Percentiles rank a stretch among this genome's conserved stretches.
Conservation (phyloP, 2,329 filamentous ascomycete species). For the Phaeophleospora eucalypticola region DNA sequence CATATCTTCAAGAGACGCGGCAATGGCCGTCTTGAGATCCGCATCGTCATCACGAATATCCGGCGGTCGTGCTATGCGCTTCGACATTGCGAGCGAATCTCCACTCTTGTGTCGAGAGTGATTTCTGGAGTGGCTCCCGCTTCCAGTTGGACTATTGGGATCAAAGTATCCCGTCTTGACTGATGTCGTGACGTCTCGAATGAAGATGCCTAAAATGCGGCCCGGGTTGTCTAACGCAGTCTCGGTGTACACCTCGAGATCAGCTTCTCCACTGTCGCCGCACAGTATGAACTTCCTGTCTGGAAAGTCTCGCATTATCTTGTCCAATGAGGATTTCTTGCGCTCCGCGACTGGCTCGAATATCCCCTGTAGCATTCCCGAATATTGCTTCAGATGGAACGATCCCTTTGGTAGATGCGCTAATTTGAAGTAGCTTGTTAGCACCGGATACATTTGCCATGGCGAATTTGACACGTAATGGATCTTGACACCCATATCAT, state of each 20-base stretch:
- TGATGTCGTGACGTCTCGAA: slow-evolving; percentile 87
- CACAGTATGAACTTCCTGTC: slow-evolving; percentile 84
- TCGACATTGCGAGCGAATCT: slow-evolving; percentile 31
- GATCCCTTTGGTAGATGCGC: slow-evolving; percentile 81
- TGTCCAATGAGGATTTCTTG: slow-evolving; percentile 83
- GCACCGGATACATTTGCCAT: slow-evolving; percentile 91
- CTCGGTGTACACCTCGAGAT: slow-evolving; percentile 95
- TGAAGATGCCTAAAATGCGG: slow-evolving; percentile 81
- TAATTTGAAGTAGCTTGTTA: slow-evolving; percentile 77
- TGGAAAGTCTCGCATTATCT: slow-evolving; percentile 84
- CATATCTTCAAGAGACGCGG: slow-evolving; percentile 44
- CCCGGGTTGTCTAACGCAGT: slow-evolving; percentile 80
- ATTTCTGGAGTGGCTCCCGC: slow-evolving; percentile 26
- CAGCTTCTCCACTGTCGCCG: slow-evolving; percentile 93
- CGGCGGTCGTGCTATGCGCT: slow-evolving; percentile 29
- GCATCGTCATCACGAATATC: slow-evolving; percentile 45
- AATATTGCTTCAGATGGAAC: slow-evolving; percentile 93
- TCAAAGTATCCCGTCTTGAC: slow-evolving; percentile 71
- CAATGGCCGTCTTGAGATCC: slow-evolving; percentile 46
- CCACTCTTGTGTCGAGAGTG: slow-evolving; percentile 29
- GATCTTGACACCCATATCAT: slow-evolving; percentile 75
- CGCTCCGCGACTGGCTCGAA: slow-evolving; percentile 95
- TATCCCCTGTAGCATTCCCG: slow-evolving; percentile 94
- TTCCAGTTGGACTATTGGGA: slow-evolving; percentile 43
- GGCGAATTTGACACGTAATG: slow-evolving; percentile 99